phyloP scores from a whole-genome alignment of 306 rosid species.

The Fragaria vesca region DNA sequence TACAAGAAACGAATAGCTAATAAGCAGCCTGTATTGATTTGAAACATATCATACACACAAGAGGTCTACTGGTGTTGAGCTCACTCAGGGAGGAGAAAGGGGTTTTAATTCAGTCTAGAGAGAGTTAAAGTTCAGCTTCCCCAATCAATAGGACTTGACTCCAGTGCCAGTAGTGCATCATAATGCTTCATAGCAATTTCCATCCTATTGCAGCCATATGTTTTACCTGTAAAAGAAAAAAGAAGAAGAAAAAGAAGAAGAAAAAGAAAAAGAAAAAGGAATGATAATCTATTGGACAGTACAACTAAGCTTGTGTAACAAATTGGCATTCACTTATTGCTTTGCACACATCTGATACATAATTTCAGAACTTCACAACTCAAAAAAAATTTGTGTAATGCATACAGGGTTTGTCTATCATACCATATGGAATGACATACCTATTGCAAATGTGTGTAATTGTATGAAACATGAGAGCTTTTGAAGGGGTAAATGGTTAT shows the following conservation, averaged over 20 bases:
- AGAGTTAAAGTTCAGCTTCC: conserved; percentile 36
- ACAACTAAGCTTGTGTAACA: neutral
- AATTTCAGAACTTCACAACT: neutral
- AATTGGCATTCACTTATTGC: conserved; percentile 6
- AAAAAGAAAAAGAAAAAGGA: too few species aligned
- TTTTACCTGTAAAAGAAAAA: conserved; percentile 45
- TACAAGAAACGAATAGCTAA: conserved; percentile 26
- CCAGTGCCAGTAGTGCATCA: conserved; percentile 15
- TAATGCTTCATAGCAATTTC: conserved; percentile 34
- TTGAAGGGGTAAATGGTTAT: too few species aligned
- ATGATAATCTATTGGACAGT: neutral
- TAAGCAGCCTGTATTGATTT: conserved; percentile 38
- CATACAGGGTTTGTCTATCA: too few species aligned
- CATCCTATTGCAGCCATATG: conserved; percentile 23
- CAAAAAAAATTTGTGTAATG: neutral
- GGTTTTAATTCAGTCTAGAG: conserved; percentile 21
- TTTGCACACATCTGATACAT: neutral
- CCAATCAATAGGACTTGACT: conserved; percentile 29
- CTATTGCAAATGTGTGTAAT: too few species aligned
- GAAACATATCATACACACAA: conserved; percentile 38
- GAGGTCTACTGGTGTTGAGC: conserved; percentile 37
- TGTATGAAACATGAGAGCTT: too few species aligned
- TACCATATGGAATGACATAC: too few species aligned
- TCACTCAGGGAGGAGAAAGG: conserved; percentile 27
- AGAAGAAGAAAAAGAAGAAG: too few species aligned